These are phyloP conservation scores for Sporothrix inflata DNA, from an alignment of 2,329 filamentous ascomycete species.

Conservation along the genomic window DNA sequence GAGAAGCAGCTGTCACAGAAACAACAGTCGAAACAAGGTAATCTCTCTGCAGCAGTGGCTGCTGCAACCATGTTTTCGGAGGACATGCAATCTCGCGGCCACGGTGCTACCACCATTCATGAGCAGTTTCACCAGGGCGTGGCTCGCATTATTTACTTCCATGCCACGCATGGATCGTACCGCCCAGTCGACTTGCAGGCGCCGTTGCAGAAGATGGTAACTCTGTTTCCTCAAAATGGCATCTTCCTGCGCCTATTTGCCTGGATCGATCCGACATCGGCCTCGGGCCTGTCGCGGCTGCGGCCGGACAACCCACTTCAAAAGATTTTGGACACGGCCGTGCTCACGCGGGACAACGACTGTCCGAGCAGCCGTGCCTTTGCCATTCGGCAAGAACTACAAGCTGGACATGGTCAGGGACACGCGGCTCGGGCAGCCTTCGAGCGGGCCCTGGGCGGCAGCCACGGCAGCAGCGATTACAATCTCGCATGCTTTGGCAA, in stretches of 20 bases:
- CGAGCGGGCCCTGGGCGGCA: constrained; percentile 52
- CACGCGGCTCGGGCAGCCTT: constrained; percentile 57
- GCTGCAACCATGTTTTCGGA: constrained; percentile 48
- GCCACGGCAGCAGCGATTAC: constrained; percentile 31
- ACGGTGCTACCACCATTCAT: constrained; percentile 45
- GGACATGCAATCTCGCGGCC: constrained; percentile 47
- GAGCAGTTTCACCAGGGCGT: constrained; percentile 70
- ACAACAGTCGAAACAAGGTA: constrained; percentile 53
- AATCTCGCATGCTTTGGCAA: constrained; percentile 40
- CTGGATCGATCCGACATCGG: constrained; percentile 64
- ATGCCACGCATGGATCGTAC: constrained; percentile 67
- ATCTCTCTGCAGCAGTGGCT: constrained; percentile 55
- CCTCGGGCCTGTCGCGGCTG: constrained; percentile 43
- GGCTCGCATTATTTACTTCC: constrained; percentile 66
- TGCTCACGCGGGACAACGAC: constrained; percentile 48
- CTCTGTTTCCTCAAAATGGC: constrained; percentile 73
- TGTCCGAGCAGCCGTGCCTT: constrained; percentile 52
- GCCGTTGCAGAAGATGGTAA: constrained; percentile 63
- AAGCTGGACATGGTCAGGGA: constrained; percentile 53
- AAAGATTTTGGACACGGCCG: constrained; percentile 60
- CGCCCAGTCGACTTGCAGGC: constrained; percentile 67
- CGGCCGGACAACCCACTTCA: constrained; percentile 77
- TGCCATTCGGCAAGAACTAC: constrained; percentile 56
- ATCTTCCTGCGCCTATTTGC: constrained; percentile 73
- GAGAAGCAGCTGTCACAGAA: constrained; percentile 35